Base-by-base conservation (phyloP, 176 grass and related monocot species). In the Eragrostis curvula region DNA sequence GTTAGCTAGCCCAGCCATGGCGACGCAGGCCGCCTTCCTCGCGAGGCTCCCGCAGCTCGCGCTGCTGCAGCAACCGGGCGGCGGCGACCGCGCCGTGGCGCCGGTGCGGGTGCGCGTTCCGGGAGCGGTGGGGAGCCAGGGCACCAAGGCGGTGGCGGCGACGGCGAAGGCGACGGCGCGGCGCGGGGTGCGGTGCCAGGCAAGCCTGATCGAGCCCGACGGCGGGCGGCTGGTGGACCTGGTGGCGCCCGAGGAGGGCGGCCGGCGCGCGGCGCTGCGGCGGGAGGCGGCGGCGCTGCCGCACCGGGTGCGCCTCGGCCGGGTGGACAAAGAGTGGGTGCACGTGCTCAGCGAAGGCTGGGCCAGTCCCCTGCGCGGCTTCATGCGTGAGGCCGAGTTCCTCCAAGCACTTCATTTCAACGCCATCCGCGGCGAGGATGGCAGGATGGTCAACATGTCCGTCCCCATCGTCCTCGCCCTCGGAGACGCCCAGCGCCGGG, bases 321-420 rank as follows among this genome's bases (percentile, higher is more conserved):
- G 80, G 43, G 81, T 99, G 58, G 96, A 99, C 25, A 82, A 86
- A 28, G 87, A 99, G 70, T 99, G 96, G 96, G 58, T 94, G 53
- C 96, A 99, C 55, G 96, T 99, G 68, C 87, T 99, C 46, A 99
- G 96, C 85, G 96, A 99, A 47, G 96, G 96, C 68, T 99, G 96
- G 96, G 96, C 96, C 1, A 96, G 93, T 85, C 96, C 96, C 7
- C 93, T 99, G 7, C 85, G 85, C 41, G 96, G 96, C 46, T 99
- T 99, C 96, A 99, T 99, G 96, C 87, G 96, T 13, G 93, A 99
- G 88, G 27, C 61, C 70, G 93, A 99, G 96, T 99, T 99, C 88
- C 93, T 99, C 96, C 96, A 99, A 96, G 71, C 96, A 86, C 96
- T 99, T 99, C 96, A 99, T 94, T 99, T 99, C 65, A 94, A 90